Evolutionary conservation across 345 rosid genomes (phyloP).

Genomic region (Gossypium turneri): DNA sequence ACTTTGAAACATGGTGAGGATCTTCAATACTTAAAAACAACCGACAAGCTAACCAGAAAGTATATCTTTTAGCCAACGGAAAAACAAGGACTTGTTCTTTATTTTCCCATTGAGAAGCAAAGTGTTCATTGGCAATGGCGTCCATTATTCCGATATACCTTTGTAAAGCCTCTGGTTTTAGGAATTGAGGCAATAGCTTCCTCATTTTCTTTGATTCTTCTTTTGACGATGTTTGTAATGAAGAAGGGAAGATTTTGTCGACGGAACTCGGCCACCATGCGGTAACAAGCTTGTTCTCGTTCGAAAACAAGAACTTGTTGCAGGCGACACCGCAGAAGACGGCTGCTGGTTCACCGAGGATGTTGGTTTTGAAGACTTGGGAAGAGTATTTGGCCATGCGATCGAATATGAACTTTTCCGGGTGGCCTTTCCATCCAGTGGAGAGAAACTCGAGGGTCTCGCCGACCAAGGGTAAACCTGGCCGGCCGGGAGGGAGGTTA

Average conservation of each 20-base stretch:
- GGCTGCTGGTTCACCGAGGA: slow-evolving; percentile 27
- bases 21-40: slow-evolving; percentile 37
- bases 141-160: slow-evolving; percentile 33
- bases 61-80: slow-evolving; percentile 31
- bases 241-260: slow-evolving; percentile 38
- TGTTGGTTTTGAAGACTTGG: slow-evolving; percentile 31
- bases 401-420: slow-evolving; percentile 34
- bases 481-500: slow-evolving; percentile 39
- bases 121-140: slow-evolving; percentile 27
- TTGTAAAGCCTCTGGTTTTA: slow-evolving; percentile 40
- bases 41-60: slow-evolving; percentile 36
- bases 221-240: slow-evolving; percentile 24
- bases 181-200: slow-evolving; percentile 27
- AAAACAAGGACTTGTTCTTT: slow-evolving; percentile 26
- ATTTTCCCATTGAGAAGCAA: slow-evolving; percentile 28
- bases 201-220: slow-evolving; percentile 36
- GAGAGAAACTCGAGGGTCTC: slow-evolving; percentile 35
- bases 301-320: slow-evolving; percentile 40
- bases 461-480: slow-evolving; percentile 33
- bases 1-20: neutral
- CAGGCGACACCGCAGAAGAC: slow-evolving; percentile 36
- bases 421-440: slow-evolving; percentile 33
- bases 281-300: slow-evolving; percentile 36
- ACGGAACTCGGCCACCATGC: slow-evolving; percentile 48
- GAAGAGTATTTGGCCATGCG: slow-evolving; percentile 29